Evolutionary conservation across 805 yeast species (phyloP), one percentile per base, ranked within the genome.

Genomic region (Starmerella lactis-condensi): DNA sequence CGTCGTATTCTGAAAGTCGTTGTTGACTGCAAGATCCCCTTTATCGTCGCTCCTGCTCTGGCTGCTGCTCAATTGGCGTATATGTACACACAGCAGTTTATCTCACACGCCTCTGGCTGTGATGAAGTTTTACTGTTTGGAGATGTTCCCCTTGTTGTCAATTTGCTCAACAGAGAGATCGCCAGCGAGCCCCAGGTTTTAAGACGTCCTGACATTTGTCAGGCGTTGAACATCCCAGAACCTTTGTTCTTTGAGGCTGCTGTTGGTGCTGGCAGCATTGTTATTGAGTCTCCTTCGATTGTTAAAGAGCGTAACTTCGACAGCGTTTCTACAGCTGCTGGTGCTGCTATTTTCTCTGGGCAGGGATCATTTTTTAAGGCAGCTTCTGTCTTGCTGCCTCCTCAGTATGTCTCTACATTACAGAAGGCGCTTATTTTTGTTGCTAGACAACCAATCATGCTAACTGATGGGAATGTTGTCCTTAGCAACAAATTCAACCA

Each of bases 71-170:
- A 85, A 53, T 60, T 89, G 44, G 68, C 76, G 5, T 81, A 79
- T 45, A 55, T 85, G 44, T 62, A 41, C 37, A 64, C 64, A 27
- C 59, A 58, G 29, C 61, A 58, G 0, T 54, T 60, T 28, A 65
- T 85, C 30, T 82, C 83, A 50, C 71, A 75, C 4, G 69, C 83
- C 22, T 77, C 71, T 52, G 93, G 93, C 1, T 73, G 93, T 6
- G 73, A 82, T 1, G 96, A 89, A 44, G 62, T 72, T 23, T 56
- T 83, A 26, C 57, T 85, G 48, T 51, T 68, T 28, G 44, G 55
- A 54, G 64, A 66, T 16, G 62, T 75, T 17, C 89, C 78, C 35
- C 74, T 68, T 41, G 69, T 82, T 36, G 73, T 85, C 34, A 52
- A 72, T 30, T 67, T 75, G 13, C 64, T 82, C 61, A 91, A 77